These are phyloP conservation scores for Pisolithus tinctorius DNA, from an alignment of 768 basidiomycete species.

Conservation along the genomic window DNA sequence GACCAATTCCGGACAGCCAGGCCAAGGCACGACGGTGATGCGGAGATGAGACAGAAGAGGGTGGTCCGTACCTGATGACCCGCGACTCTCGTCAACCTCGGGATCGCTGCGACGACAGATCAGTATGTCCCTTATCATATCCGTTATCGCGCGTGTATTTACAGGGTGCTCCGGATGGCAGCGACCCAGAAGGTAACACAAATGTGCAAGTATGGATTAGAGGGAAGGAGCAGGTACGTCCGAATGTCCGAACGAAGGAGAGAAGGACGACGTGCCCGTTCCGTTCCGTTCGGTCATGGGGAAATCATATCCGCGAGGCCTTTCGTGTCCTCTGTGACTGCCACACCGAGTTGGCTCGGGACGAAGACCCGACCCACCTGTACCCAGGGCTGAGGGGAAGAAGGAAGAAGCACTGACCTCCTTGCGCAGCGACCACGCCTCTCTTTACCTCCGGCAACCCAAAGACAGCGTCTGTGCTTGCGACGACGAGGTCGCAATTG, in stretches of 20 bases:
- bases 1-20: neutral
- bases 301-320: neutral
- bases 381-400: neutral
- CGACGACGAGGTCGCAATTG: conserved; percentile 74
- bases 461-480: conserved; percentile 60
- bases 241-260: too few relatives aligned
- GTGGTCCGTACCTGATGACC: conserved; percentile 63
- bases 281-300: too few relatives aligned
- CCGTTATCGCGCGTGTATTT: neutral
- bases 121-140: conserved; percentile 8
- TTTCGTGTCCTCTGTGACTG: neutral
- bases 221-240: too few relatives aligned
- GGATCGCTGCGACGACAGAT: conserved; percentile 47
- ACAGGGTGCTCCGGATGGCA: too few relatives aligned
- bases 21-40: neutral
- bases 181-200: too few relatives aligned
- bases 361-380: neutral
- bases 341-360: neutral
- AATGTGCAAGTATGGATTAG: too few relatives aligned
- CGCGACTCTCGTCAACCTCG: conserved; percentile 53
- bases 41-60: neutral
- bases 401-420: conserved; percentile 39
- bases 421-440: conserved; percentile 67
- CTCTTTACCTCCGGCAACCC: conserved; percentile 74
- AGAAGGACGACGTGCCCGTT: too few relatives aligned